Evolutionary conservation across 164 flowering plant species (phyloP).

Genomic region (Magnolia changhungtana): DNA sequence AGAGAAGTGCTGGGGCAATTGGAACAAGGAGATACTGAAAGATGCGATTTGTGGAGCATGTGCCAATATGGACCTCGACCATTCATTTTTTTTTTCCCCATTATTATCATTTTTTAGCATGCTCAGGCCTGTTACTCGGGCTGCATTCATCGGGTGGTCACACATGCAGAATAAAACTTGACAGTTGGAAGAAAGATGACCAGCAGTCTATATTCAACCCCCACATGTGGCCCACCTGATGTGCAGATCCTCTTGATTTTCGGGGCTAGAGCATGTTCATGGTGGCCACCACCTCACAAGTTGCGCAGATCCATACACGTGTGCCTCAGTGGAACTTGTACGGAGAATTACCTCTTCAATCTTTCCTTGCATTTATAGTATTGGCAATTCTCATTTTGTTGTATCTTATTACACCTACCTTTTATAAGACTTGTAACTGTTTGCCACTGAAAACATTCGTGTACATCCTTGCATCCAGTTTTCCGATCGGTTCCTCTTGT

Average conservation of each 20-base stretch:
- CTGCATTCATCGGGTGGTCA: not conserved
- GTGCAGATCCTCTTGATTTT: not conserved
- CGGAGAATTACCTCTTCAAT: too few relatives aligned
- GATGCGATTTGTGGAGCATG: not conserved
- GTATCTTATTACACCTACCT: not conserved
- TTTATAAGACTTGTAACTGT: not conserved
- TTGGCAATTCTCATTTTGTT: too few relatives aligned
- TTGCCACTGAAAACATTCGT: not conserved
- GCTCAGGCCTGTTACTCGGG: not conserved
- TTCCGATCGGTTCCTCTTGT: not conserved
- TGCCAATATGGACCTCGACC: too few relatives aligned
- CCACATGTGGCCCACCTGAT: not conserved
- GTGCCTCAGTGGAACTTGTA: too few relatives aligned
- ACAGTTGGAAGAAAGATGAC: not conserved
- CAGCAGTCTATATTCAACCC: not conserved
- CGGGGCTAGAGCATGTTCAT: not conserved
- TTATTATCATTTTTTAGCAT: not conserved
- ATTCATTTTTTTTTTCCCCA: not conserved
- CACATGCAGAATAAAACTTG: not conserved
- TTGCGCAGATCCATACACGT: too few relatives aligned
- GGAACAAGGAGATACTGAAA: not conserved
- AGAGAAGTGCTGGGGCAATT: not conserved
- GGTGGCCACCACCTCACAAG: too few relatives aligned
- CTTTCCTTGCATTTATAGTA: too few relatives aligned
- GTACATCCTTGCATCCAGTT: not conserved